Evolutionary conservation across 2,329 filamentous ascomycete genomes (phyloP), one percentile per base, ranked within the genome.

Genomic region (Nemania abortiva): DNA sequence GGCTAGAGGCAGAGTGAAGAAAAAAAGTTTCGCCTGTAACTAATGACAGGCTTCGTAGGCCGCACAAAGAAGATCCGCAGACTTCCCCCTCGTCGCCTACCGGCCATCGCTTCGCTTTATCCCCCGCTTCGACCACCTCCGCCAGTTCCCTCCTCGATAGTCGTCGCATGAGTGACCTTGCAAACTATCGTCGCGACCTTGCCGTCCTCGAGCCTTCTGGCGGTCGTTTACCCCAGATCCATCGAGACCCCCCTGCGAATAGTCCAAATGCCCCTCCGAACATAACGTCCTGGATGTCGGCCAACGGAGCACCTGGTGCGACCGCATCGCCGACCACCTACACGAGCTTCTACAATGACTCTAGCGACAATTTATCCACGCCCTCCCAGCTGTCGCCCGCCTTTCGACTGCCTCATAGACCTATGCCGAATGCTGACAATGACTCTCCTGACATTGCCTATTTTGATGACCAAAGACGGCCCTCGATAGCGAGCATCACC

Each of bases 401-500:
- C 63, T 90, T 91, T 76, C 88, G 90, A 47, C 86, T 89, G 2
- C 31, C 69, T 55, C 64, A 70, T 57, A 72, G 76, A 50, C 69
- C 72, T 47, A 55, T 50, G 27, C 75, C 75, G 29, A 63, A 63
- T 27, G 71, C 84, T 18, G 82, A 81, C 70, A 88, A 86, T 74
- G 91, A 92, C 60, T 88, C 88, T 3, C 85, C 88, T 9, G 90
- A 91, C 61, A 81, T 83, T 50, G 82, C 87, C 53, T 90, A 87
- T 75, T 89, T 87, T 76, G 83, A 85, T 70, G 92, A 97, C 77
- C 91, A 92, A 74, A 86, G 96, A 71, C 88, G 95, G 58, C 95
- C 95, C 1, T 98, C 96, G 3, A 88, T 94, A 59, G 94, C 94
- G 47, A 98, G 95, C 80, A 90, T 95, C 72, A 94, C 92, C 15